Percentiles rank a stretch among this genome's conserved stretches.
Evolutionary conservation across 306 rosid genomes (phyloP).

Genomic region (Hylodesmum podocarpum): DNA sequence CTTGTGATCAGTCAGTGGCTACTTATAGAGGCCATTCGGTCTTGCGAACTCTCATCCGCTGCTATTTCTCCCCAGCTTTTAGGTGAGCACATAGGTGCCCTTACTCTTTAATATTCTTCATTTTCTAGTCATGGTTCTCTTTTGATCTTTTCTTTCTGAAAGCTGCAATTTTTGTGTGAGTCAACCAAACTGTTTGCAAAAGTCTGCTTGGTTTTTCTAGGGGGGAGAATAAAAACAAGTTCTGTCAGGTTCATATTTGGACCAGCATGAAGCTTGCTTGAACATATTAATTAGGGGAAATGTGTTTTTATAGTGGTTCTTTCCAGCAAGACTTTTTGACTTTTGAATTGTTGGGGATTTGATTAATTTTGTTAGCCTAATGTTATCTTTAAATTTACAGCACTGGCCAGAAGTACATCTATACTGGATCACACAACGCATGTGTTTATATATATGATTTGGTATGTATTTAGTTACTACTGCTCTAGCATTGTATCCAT

Average conservation of each 20-base stretch:
- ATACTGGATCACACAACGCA: constrained; percentile 83
- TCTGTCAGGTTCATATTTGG: constrained; percentile 9
- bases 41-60: constrained; percentile 85
- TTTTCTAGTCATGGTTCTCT: not conserved
- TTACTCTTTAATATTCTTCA: not conserved
- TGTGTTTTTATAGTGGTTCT: not conserved
- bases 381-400: constrained; percentile 51
- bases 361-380: constrained; percentile 5
- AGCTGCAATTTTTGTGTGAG: not conserved
- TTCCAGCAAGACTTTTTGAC: not conserved
- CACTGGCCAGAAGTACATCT: constrained; percentile 98
- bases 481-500: not conserved
- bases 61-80: constrained; percentile 88
- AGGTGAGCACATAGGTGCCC: constrained; percentile 50
- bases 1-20: constrained; percentile 76
- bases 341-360: constrained; percentile 6
- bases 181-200: not conserved
- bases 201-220: not conserved
- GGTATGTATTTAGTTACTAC: constrained; percentile 52
- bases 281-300: not conserved
- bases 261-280: constrained; percentile 9
- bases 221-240: not conserved
- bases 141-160: constrained; percentile 10
- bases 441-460: constrained; percentile 84
- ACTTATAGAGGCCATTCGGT: constrained; percentile 93